Evolutionary conservation across 208 protist genomes (phyloP).

Genomic region (Leishmania amazonensis): DNA sequence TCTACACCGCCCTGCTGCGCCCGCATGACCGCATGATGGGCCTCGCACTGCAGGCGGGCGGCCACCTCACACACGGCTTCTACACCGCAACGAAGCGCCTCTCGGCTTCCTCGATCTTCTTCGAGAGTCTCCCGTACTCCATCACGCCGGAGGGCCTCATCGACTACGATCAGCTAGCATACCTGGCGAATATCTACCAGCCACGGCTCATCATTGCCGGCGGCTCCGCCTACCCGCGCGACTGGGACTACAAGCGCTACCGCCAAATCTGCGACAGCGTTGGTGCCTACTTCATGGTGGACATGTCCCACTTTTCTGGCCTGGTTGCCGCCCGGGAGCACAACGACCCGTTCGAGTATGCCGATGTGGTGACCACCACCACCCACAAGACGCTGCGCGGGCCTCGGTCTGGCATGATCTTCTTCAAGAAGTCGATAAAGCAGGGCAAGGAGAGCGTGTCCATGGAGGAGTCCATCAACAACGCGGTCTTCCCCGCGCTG

Average conservation of each 20-base stretch:
- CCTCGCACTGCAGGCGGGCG: slow-evolving; percentile 87
- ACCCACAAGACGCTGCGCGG: slow-evolving; percentile 99
- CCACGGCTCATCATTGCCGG: slow-evolving; percentile 97
- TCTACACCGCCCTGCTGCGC: slow-evolving; percentile 96
- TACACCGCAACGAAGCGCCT: slow-evolving; percentile 97
- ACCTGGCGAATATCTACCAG: slow-evolving; percentile 91
- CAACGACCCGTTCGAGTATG: slow-evolving; percentile 95
- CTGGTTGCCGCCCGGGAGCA: slow-evolving; percentile 91
- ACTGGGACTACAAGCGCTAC: slow-evolving; percentile 96
- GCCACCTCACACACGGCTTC: slow-evolving; percentile 98
- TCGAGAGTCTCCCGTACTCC: slow-evolving; percentile 97
- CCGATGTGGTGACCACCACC: slow-evolving; percentile 99
- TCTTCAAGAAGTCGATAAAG: slow-evolving; percentile 93
- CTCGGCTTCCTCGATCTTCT: slow-evolving; percentile 97
- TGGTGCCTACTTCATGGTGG: slow-evolving; percentile 95
- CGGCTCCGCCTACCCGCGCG: slow-evolving; percentile 97
- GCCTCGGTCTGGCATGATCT: slow-evolving; percentile 98
- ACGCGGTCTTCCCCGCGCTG: slow-evolving; percentile 97
- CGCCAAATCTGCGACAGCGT: slow-evolving; percentile 88
- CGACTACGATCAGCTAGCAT: slow-evolving; percentile 96
- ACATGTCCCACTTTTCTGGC: slow-evolving; percentile 99
- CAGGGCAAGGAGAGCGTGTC: slow-evolving; percentile 72
- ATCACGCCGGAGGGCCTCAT: slow-evolving; percentile 93
- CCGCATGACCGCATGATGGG: slow-evolving; percentile 99
- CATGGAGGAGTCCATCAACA: slow-evolving; percentile 95